These are phyloP conservation scores for Chaetomium fimeti DNA, from an alignment of 495 filamentous ascomycete genomes.

Conservation along the genomic window DNA sequence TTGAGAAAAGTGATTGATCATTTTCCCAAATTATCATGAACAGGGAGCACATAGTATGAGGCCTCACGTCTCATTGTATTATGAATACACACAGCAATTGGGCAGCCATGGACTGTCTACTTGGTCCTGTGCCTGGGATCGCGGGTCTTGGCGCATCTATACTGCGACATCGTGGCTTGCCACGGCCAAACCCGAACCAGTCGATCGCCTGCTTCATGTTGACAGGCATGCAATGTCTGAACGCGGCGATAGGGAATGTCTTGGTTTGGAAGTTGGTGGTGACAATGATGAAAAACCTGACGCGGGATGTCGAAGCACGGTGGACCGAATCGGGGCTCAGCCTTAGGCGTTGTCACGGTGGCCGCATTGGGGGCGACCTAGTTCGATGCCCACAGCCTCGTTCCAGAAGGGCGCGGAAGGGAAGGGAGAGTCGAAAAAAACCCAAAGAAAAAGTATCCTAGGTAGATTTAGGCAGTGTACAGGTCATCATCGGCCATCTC, in stretches of 20 bases:
- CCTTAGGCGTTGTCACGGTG: conserved; percentile 19
- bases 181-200: background rate
- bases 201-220: background rate
- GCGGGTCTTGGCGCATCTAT: conserved; percentile 6
- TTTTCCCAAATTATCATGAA: background rate
- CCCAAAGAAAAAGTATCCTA: background rate
- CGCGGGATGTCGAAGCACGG: background rate
- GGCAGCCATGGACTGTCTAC: background rate
- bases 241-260: background rate
- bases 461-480: background rate
- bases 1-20: background rate
- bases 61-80: background rate
- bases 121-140: background rate
- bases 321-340: conserved; percentile 11
- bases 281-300: background rate
- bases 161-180: background rate
- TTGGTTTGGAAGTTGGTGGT: background rate
- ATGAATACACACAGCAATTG: background rate
- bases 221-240: background rate
- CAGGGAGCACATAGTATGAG: background rate
- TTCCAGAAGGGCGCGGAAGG: conserved; percentile 1
- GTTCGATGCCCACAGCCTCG: conserved; percentile 17
- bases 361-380: conserved; percentile 18
- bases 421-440: too few species aligned
- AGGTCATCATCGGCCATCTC: background rate